Evolutionary conservation across 495 filamentous ascomycete genomes (phyloP), one percentile per base, ranked within the genome.

Genomic region (Xylaria venustula): DNA sequence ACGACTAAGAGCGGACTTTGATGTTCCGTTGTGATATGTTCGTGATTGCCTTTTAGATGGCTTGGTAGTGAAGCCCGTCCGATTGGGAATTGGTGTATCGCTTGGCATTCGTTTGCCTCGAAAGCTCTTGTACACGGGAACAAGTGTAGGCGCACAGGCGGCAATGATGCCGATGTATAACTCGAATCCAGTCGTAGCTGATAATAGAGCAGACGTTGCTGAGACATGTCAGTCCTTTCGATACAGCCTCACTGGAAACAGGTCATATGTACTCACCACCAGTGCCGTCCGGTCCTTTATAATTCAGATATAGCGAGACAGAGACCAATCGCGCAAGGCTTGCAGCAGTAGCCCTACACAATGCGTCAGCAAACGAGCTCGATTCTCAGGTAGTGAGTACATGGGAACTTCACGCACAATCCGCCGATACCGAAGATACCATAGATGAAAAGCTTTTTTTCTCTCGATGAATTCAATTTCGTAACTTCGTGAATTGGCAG

Each of bases 381-480:
- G 19, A 20, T 12, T 52, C 11, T 9, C 26, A 11, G 28, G n/a
- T n/a, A n/a, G n/a, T n/a, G n/a, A n/a, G n/a, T n/a, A n/a, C n/a
- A n/a, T 17, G 6, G 19, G 47, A 9, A 25, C 7, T 41, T 40
- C 19, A 61, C 58, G 40, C 32, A 61, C 58, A 61, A 23, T 46
- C 40, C 50, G 8, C 61, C 61, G 6, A 67, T 58, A 7, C 50
- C 7, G 42, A 66, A 66, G 8, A 66, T 34, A 12, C 41, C 17
- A 14, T 25, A 8, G 11, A 61, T 32, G 6, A 22, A 20, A 12
- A 45, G 22, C 19, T 55, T 78, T 30, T 50, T 41, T 11, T 49
- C 45, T 28, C 30, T 52, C 23, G 63, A 49, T 74, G 70, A 72
- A 75, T 62, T 74, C 75, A 64, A 64, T 46, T 70, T 63, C 7